Conservation (phyloP, 2,329 filamentous ascomycete species). For the Juglanconis juglandina region DNA sequence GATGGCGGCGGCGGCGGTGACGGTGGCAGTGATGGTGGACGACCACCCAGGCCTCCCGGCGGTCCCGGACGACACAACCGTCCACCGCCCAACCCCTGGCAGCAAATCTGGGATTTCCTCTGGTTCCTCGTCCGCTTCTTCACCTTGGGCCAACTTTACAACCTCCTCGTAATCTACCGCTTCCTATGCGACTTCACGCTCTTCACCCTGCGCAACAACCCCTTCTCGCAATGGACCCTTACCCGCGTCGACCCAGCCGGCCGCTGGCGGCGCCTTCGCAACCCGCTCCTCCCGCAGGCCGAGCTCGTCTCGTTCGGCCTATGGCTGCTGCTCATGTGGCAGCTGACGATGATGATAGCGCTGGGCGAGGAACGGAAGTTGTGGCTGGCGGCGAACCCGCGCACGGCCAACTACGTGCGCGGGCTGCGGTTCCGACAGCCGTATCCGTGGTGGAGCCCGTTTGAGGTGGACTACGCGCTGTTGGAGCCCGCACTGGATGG, state of each 20-base stretch:
- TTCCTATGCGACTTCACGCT: background rate
- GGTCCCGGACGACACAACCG: background rate
- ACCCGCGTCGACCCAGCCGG: background rate
- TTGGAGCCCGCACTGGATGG: conserved; percentile 13
- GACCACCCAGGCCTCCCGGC: background rate
- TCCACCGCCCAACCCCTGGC: background rate
- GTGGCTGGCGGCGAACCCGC: conserved; percentile 23
- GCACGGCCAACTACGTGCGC: conserved; percentile 20
- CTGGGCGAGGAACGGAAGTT: conserved; percentile 22
- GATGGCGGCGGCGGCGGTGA: background rate
- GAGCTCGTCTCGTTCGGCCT: background rate
- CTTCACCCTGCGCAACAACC: background rate
- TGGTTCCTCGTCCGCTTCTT: background rate
- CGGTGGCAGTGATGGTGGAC: background rate
- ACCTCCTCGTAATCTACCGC: background rate
- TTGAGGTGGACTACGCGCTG: conserved; percentile 21
- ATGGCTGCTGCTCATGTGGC: conserved; percentile 4
- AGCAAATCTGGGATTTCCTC: background rate
- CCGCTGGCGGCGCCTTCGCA: background rate
- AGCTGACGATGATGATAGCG: conserved; percentile 18
- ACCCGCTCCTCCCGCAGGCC: background rate
- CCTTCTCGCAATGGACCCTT: background rate
- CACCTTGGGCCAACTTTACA: background rate
- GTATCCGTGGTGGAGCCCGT: conserved; percentile 22
- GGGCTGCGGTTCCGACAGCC: conserved; percentile 16